Conservation (phyloP, 2,329 filamentous ascomycete species). For the Fusarium beomiforme region DNA sequence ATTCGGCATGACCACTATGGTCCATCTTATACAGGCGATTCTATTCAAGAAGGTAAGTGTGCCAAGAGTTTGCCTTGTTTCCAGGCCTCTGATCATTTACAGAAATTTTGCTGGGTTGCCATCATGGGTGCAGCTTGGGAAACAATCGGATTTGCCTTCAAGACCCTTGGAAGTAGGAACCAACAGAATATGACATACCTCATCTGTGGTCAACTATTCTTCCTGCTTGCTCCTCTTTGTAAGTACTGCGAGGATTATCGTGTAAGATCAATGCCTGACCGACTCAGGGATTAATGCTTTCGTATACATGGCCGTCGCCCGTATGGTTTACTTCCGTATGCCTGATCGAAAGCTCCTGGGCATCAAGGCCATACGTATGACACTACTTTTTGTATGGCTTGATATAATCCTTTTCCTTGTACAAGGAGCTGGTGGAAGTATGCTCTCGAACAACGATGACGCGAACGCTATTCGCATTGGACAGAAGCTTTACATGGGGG, state of each 20-base stretch:
- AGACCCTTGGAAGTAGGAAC: conserved; percentile 49
- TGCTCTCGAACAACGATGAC: conserved; percentile 46
- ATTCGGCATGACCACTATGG: conserved; percentile 44
- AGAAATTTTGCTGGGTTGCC: conserved; percentile 52
- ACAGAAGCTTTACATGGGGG: conserved; percentile 52
- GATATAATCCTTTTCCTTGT: conserved; percentile 60
- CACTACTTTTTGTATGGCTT: conserved; percentile 58
- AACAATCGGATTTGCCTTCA: conserved; percentile 50
- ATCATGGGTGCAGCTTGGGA: conserved; percentile 54
- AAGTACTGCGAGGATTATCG: neutral
- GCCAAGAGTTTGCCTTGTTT: no score
- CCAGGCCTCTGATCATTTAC: neutral
- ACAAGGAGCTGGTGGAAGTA: conserved; percentile 53
- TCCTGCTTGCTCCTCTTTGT: conserved; percentile 56
- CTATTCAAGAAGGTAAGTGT: conserved; percentile 46
- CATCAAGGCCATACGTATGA: conserved; percentile 51
- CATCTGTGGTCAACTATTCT: conserved; percentile 48
- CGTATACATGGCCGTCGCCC: conserved; percentile 56
- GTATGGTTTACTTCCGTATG: conserved; percentile 52
- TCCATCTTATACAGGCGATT: conserved; percentile 44
- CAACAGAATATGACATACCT: conserved; percentile 50
- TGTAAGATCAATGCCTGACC: neutral
- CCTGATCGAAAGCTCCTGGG: conserved; percentile 51
- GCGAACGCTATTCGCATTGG: conserved; percentile 46
- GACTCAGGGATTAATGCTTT: conserved; percentile 55